Base-by-base conservation (phyloP, 2,329 filamentous ascomycete species). In the Colletotrichum salicis region DNA sequence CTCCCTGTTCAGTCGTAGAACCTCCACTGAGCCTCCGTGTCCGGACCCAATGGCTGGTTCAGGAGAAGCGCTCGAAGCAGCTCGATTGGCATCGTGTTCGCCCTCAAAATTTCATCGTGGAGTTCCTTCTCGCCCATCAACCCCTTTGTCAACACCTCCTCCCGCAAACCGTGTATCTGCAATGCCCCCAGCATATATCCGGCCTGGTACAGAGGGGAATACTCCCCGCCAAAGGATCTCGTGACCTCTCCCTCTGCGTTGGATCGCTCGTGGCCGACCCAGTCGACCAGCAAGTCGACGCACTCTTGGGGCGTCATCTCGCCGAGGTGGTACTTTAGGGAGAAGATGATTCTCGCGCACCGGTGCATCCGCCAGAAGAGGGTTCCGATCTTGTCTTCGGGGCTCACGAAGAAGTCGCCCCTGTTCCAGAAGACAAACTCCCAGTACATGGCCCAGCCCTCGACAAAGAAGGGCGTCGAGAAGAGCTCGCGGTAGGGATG, bases 281-380 rank as follows among this genome's bases (percentile, higher is more conserved):
- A 82, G 31, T 87, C 78, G 0, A 90, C 88, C 1, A 91, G 82
- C 65, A 89, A 76, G 71, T 91, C 87, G 19, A 91, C 84, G 64
- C 87, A 90, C 74, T 89, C 84, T 70, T 83, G 81, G 1, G 88
- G 83, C 11, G 80, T 84, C 83, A 89, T 85, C 72, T 85, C 77
- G 1, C 87, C 87, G 1, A 91, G 82, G 75, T 91, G 89, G 70
- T 90, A 91, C 51, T 84, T 85, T 1, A 91, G 77, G 0, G 86
- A 89, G 78, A 91, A 90, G 13, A 88, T 79, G 74, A 90, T 90
- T 48, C 89, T 85, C 6, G 86, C 86, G 74, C 88, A 90, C 33
- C 89, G 86, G 76, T 91, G 89, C 85, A 91, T 89, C 15, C 88
- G 84, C 89, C 89, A 91, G 77, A 90, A 91, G 8, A 91, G 78